phyloP scores from a whole-genome alignment of 768 basidiomycete species.

The Tylopilus plumbeoviolaceoides region DNA sequence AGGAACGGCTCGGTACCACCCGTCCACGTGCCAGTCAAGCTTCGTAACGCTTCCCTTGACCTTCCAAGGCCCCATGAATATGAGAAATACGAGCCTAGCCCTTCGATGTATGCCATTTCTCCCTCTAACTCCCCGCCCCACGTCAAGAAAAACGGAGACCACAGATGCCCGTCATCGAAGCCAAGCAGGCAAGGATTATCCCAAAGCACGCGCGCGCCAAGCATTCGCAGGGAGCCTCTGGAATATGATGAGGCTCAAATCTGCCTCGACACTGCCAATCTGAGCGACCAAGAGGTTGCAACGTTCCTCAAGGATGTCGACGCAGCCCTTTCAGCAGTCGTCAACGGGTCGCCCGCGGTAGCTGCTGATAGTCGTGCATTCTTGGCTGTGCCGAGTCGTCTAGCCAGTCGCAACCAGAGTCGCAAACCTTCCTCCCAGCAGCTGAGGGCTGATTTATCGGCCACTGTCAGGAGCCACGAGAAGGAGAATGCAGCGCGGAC shows the following conservation, averaged over 20 bases:
- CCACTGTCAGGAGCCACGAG: conserved; percentile 25
- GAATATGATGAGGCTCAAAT: conserved; percentile 30
- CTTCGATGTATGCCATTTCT: conserved; percentile 30
- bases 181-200: conserved; percentile 24
- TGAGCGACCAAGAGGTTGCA: conserved; percentile 29
- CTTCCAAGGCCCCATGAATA: conserved; percentile 24
- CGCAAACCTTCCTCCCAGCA: conserved; percentile 30
- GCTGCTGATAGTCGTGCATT: conserved; percentile 31
- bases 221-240: conserved; percentile 27
- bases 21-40: conserved; percentile 26
- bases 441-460: conserved; percentile 27
- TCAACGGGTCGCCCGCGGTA: conserved; percentile 24
- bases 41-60: conserved; percentile 29
- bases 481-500: conserved; percentile 24
- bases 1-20: conserved; percentile 32
- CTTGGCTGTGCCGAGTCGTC: conserved; percentile 25
- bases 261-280: conserved; percentile 29
- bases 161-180: conserved; percentile 22
- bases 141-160: conserved; percentile 20
- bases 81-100: conserved; percentile 25
- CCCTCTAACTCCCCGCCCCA: conserved; percentile 25
- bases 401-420: conserved; percentile 27
- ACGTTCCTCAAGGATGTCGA: conserved; percentile 31
- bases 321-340: conserved; percentile 25
- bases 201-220: conserved; percentile 23